Percentiles rank a stretch among this genome's conserved stretches.
These are phyloP conservation scores for Lagerstroemia speciosa DNA, from an alignment of 345 rosid genomes.

Conservation along the genomic window DNA sequence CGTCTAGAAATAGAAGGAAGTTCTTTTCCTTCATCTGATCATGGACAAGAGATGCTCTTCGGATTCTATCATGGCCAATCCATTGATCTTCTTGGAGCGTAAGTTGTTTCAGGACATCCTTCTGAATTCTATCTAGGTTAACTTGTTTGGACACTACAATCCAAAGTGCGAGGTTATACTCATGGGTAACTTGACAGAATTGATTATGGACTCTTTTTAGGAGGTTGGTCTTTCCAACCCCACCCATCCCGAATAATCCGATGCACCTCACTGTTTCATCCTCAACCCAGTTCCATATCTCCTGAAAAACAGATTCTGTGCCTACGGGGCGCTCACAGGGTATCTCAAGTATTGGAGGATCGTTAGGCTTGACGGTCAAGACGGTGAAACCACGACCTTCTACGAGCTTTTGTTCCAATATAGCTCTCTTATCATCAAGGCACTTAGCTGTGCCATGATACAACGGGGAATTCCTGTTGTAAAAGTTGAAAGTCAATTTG, in stretches of 20 bases:
- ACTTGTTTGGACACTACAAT: slow-evolving; percentile 6
- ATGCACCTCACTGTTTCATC: slow-evolving; percentile 3
- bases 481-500: neutral
- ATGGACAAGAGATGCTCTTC: neutral
- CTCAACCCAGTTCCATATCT: slow-evolving; percentile 2
- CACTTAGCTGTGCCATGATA: neutral
- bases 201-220: slow-evolving; percentile 8
- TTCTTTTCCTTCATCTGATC: neutral
- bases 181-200: neutral
- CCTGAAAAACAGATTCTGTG: neutral
- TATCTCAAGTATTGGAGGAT: neutral
- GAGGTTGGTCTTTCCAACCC: slow-evolving; percentile 19
- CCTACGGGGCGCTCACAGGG: slow-evolving; percentile 4
- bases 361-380: neutral
- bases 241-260: slow-evolving; percentile 13
- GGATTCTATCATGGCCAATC: neutral
- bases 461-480: neutral
- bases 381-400: neutral
- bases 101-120: slow-evolving; percentile 5
- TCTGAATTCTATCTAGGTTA: neutral
- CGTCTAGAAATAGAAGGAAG: slow-evolving; percentile 20
- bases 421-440: neutral
- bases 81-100: neutral
- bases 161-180: slow-evolving; percentile 3
- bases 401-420: neutral